phyloP scores from a whole-genome alignment of 192 early-diverging fungal species.

The Powellomyces hirtus region DNA sequence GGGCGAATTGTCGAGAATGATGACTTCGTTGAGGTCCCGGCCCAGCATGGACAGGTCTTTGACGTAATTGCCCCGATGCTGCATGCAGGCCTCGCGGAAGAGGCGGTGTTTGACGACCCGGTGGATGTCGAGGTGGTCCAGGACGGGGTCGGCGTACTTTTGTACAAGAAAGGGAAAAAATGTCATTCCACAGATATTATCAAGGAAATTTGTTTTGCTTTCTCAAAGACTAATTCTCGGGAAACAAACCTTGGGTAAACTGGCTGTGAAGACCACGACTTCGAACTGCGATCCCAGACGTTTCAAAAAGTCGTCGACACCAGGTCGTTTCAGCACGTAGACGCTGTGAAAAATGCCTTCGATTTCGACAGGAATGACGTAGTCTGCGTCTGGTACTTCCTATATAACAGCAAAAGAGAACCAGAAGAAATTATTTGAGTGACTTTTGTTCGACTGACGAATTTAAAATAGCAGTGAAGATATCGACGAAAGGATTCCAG shows the following conservation, averaged over 20 bases:
- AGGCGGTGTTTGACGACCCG: slow-evolving; percentile 86
- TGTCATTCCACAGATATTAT: neutral
- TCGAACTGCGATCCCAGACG: slow-evolving; percentile 85
- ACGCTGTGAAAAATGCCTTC: slow-evolving; percentile 89
- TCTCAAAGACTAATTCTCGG: too few species aligned
- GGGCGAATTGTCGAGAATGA: slow-evolving; percentile 96
- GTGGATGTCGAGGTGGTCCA: slow-evolving; percentile 86
- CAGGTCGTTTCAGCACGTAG: slow-evolving; percentile 94
- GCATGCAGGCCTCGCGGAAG: slow-evolving; percentile 93
- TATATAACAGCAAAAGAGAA: neutral
- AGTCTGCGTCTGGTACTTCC: slow-evolving; percentile 79
- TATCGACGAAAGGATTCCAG: neutral
- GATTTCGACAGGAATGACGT: slow-evolving; percentile 89
- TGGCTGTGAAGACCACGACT: slow-evolving; percentile 94
- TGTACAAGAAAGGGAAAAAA: neutral
- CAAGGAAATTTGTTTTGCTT: neutral
- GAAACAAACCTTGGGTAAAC: slow-evolving; percentile 73
- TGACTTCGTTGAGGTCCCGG: slow-evolving; percentile 74
- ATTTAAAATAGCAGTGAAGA: neutral
- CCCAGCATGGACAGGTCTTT: slow-evolving; percentile 93
- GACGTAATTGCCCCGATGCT: slow-evolving; percentile 96
- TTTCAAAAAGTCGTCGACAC: slow-evolving; percentile 90
- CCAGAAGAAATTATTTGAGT: neutral
- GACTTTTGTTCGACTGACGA: too few species aligned
- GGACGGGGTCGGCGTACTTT: slow-evolving; percentile 96